Evolutionary conservation across 257 asterid genomes (phyloP).

Genomic region (Salvia splendens): DNA sequence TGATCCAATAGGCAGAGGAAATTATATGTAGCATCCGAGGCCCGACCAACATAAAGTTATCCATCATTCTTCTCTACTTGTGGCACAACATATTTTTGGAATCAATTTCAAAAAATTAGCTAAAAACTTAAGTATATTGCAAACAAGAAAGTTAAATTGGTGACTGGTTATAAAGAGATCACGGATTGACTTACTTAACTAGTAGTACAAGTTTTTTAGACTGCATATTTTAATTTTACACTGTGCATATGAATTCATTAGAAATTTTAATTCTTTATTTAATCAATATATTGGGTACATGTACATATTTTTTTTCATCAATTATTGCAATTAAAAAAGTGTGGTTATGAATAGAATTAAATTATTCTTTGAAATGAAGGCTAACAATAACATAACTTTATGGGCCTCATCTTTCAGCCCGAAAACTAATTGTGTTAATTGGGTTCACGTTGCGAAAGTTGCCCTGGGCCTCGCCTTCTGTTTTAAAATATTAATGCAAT

Average conservation of each 20-base stretch:
- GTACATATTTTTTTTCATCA: not conserved
- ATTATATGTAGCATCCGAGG: constrained; percentile 2
- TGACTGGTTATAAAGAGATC: not conserved
- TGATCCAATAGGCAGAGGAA: constrained; percentile 4
- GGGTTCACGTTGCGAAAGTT: no score
- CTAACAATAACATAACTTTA: no score
- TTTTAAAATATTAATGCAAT: no score
- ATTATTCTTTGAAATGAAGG: no score
- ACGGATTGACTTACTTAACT: not conserved
- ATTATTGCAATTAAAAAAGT: no score
- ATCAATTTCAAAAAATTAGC: no score
- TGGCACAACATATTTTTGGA: not conserved
- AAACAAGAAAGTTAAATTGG: not conserved
- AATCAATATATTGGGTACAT: not conserved
- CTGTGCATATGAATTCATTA: not conserved
- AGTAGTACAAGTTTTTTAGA: not conserved
- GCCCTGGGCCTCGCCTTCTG: no score
- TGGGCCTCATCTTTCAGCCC: no score
- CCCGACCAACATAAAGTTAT: constrained; percentile 27
- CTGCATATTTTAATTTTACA: no score
- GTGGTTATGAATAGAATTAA: no score
- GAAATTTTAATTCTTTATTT: not conserved
- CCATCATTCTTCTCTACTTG: constrained; percentile 4
- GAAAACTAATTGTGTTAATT: no score
- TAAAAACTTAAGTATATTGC: not conserved